phyloP scores from a whole-genome alignment of 2,329 filamentous ascomycete genomes.

The Calonectria hongkongensis region DNA sequence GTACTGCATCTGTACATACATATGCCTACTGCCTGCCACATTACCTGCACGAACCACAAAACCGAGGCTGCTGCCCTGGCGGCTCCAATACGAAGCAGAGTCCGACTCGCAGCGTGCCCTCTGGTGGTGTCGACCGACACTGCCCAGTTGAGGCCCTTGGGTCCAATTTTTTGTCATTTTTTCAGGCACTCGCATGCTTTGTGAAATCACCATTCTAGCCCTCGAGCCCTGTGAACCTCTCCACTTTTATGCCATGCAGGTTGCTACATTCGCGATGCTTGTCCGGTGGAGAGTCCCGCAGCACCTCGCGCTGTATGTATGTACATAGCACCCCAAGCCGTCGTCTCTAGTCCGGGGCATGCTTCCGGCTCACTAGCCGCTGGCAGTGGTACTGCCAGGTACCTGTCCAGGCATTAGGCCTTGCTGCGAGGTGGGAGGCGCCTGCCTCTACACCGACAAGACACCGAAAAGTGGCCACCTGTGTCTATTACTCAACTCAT shows the following conservation, averaged over 20 bases:
- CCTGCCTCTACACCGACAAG: constrained; percentile 38
- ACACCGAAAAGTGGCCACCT: constrained; percentile 26
- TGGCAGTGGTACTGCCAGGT: neutral
- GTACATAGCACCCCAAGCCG: no score
- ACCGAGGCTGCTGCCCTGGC: neutral
- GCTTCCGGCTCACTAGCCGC: neutral
- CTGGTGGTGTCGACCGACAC: neutral
- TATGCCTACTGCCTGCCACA: neutral
- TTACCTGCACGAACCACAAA: constrained; percentile 7
- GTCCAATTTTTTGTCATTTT: neutral
- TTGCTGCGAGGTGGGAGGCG: neutral
- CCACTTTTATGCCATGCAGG: constrained; percentile 29
- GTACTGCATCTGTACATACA: neutral
- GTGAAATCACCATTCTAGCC: constrained; percentile 23
- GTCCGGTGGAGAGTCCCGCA: constrained; percentile 25
- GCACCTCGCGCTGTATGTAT: constrained; percentile 1
- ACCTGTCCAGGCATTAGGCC: neutral
- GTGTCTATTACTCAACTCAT: no score
- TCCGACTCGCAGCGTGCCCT: neutral
- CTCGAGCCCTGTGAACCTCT: constrained; percentile 16
- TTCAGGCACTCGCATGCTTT: constrained; percentile 13
- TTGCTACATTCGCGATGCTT: constrained; percentile 27
- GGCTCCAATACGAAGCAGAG: neutral
- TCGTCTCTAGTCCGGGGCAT: constrained; percentile 1
- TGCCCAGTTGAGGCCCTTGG: neutral